These are phyloP conservation scores for Gossypium turneri DNA, from an alignment of 345 rosid genomes.

Conservation along the genomic window DNA sequence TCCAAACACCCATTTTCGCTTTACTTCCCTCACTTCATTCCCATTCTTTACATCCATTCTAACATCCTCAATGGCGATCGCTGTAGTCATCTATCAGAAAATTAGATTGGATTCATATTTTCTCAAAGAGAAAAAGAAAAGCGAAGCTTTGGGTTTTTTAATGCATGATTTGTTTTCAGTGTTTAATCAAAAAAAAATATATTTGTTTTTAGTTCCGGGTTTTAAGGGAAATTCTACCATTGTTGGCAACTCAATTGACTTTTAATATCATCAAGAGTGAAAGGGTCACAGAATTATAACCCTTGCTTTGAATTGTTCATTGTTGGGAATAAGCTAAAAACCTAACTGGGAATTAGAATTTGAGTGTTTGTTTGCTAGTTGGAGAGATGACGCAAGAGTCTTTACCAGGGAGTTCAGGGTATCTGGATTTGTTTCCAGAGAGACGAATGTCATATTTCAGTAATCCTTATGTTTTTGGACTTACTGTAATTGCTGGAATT, in stretches of 20 bases:
- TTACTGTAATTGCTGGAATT: conserved; percentile 79
- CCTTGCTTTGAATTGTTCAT: not conserved
- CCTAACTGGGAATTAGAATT: not conserved
- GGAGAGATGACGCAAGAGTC: conserved; percentile 49
- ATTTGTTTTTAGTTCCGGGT: not conserved
- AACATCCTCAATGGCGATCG: too few relatives aligned
- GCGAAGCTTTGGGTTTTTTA: not conserved
- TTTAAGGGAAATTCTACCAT: not conserved
- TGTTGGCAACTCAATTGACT: not conserved
- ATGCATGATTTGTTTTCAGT: not conserved
- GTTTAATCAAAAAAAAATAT: not conserved
- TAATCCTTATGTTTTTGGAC: conserved; percentile 58
- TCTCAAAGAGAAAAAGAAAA: not conserved
- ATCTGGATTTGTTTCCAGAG: conserved; percentile 82
- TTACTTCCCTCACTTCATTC: too few relatives aligned
- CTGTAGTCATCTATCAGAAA: too few relatives aligned
- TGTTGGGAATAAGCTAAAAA: not conserved
- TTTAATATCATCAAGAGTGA: not conserved
- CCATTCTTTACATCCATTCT: too few relatives aligned
- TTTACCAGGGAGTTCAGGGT: conserved; percentile 85
- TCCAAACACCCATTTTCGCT: too few relatives aligned
- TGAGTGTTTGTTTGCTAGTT: not conserved
- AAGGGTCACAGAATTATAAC: not conserved
- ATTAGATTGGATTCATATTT: too few relatives aligned
- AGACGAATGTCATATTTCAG: conserved; percentile 82